A percentile compares a stretch with the other conserved stretches of the same genome.
Conservation (phyloP, 371 early-diverging fungal species). For the Nematocida ironsii region DNA sequence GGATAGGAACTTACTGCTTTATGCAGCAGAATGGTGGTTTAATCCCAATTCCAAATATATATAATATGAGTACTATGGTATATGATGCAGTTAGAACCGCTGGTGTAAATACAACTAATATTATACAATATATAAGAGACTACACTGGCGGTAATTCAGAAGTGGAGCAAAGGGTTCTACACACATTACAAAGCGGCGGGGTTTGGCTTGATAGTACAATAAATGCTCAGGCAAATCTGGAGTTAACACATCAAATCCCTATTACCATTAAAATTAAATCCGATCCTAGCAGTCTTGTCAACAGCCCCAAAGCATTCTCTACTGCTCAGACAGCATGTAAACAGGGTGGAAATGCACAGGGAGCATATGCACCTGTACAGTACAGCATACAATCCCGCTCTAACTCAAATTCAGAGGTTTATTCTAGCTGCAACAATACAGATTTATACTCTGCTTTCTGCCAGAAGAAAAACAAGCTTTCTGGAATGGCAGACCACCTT, state of each 20-base stretch:
- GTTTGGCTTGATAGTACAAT: neutral
- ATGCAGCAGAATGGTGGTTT: neutral
- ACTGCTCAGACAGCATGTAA: too few relatives aligned
- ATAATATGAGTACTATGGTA: neutral
- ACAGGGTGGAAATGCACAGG: too few relatives aligned
- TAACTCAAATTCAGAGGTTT: too few relatives aligned
- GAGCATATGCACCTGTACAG: too few relatives aligned
- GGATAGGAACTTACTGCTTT: neutral
- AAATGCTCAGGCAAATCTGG: too few relatives aligned
- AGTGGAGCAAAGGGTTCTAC: neutral
- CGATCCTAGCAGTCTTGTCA: too few relatives aligned
- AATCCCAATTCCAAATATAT: neutral
- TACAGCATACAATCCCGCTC: too few relatives aligned
- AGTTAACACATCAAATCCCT: too few relatives aligned
- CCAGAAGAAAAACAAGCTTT: constrained; percentile 2
- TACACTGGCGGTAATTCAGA: neutral
- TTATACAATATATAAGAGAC: neutral
- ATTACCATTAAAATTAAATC: too few relatives aligned
- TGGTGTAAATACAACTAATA: neutral
- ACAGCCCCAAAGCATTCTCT: too few relatives aligned
- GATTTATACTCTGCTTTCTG: neutral
- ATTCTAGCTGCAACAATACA: too few relatives aligned
- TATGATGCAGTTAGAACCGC: neutral
- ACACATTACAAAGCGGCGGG: neutral
- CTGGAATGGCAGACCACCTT: constrained; percentile 3